Conservation (phyloP, 148 eudicot genomes). For the Chenopodium formosanum region DNA sequence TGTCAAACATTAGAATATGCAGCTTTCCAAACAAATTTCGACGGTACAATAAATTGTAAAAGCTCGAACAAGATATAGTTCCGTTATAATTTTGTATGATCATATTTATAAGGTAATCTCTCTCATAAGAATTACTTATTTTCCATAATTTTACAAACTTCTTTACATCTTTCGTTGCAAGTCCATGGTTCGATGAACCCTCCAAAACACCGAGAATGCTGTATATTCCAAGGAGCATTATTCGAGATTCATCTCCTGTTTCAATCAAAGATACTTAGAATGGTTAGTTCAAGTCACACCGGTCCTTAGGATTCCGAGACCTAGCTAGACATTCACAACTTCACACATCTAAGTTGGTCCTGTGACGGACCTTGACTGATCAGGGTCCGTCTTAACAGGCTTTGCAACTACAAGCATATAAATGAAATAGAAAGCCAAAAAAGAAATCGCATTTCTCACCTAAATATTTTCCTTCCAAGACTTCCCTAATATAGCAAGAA, state of each 20-base stretch:
- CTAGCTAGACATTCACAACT: too few species aligned
- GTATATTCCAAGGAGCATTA: slow-evolving; percentile 15
- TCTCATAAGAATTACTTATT: not conserved
- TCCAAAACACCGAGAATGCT: slow-evolving; percentile 10
- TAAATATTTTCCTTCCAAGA: not conserved
- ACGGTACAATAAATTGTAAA: slow-evolving; percentile 9
- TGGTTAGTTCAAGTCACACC: too few species aligned
- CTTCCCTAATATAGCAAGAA: not conserved
- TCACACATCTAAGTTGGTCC: too few species aligned
- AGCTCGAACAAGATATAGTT: not conserved
- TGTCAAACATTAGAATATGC: not conserved
- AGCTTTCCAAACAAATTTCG: not conserved
- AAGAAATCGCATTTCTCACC: not conserved
- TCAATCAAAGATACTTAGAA: not conserved
- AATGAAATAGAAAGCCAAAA: not conserved
- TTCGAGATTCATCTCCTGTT: not conserved
- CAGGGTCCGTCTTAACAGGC: too few species aligned
- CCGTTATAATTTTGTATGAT: not conserved
- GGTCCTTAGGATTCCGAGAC: too few species aligned
- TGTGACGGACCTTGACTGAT: too few species aligned
- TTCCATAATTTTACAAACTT: slow-evolving; percentile 6
- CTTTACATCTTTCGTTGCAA: not conserved
- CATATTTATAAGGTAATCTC: not conserved
- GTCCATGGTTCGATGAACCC: not conserved
- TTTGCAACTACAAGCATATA: too few species aligned